These are phyloP conservation scores for Diutina scorzettiae DNA, from an alignment of 1,139 yeast genomes.

Conservation along the genomic window DNA sequence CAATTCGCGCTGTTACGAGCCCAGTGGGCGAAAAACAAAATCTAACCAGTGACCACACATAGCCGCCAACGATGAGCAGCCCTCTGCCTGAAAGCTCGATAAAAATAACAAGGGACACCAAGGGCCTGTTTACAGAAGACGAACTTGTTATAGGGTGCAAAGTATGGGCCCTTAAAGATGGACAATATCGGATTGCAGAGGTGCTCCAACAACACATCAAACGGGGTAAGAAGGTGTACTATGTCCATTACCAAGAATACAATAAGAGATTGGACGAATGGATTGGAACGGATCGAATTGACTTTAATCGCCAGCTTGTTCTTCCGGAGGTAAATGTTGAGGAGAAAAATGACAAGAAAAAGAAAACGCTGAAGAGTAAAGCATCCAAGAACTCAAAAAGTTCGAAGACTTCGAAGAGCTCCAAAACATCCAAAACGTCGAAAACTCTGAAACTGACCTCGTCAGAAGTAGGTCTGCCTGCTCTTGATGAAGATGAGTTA, in stretches of 20 bases:
- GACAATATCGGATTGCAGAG: slow-evolving; percentile 72
- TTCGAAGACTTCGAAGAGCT: slow-evolving; percentile 12
- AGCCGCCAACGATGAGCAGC: no score
- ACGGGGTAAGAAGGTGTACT: slow-evolving; percentile 69
- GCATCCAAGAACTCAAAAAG: slow-evolving; percentile 11
- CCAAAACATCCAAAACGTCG: slow-evolving; percentile 8
- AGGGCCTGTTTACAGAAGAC: slow-evolving; percentile 19
- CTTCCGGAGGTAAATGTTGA: slow-evolving; percentile 55
- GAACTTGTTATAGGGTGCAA: slow-evolving; percentile 66
- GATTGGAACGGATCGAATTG: slow-evolving; percentile 64
- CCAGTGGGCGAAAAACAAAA: no score
- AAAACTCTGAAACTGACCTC: slow-evolving; percentile 16
- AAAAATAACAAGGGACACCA: not conserved
- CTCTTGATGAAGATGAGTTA: slow-evolving; percentile 42
- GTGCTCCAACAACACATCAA: slow-evolving; percentile 65
- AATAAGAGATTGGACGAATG: slow-evolving; percentile 89
- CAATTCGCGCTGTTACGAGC: no score
- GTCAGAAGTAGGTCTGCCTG: slow-evolving; percentile 12
- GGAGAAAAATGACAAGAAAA: slow-evolving; percentile 16
- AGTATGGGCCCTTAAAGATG: slow-evolving; percentile 71
- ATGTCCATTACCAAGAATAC: slow-evolving; percentile 90
- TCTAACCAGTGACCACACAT: not conserved
- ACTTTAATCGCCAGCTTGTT: slow-evolving; percentile 52
- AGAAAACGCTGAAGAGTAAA: slow-evolving; percentile 14
- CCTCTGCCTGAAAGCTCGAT: slow-evolving; percentile 2